Evolutionary conservation across 257 asterid genomes (phyloP).

Genomic region (Solanum chiquidenum): DNA sequence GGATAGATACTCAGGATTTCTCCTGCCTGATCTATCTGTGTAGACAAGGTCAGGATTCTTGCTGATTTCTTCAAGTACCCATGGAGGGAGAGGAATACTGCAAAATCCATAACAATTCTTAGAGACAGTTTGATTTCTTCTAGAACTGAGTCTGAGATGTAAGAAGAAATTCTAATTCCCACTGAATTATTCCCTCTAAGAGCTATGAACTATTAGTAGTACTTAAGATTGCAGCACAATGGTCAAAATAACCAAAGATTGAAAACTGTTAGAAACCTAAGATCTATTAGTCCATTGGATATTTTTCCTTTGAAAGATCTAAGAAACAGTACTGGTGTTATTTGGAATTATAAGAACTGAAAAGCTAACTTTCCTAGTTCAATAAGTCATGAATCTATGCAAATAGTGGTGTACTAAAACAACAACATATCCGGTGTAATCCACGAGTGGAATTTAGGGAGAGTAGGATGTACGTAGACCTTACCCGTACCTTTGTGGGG

Average conservation of each 20-base stretch:
- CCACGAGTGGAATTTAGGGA: not conserved
- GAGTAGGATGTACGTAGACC: not conserved
- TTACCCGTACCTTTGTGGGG: not conserved
- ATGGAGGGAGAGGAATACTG: conserved; percentile 90
- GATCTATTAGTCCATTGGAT: not conserved
- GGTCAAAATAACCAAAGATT: not conserved
- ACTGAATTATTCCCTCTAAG: not conserved
- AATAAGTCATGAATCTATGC: not conserved
- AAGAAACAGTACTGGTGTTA: not conserved
- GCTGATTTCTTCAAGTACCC: conserved; percentile 96
- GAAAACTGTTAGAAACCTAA: not conserved
- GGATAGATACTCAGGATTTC: conserved; percentile 86
- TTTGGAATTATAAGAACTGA: not conserved
- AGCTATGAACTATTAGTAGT: not conserved
- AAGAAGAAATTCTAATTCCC: not conserved
- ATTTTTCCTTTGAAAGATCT: not conserved
- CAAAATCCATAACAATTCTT: conserved; percentile 4
- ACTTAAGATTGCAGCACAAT: not conserved
- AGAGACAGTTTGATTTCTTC: not conserved
- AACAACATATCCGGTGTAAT: not conserved
- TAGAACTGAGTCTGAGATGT: not conserved
- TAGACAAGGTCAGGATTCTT: conserved; percentile 79
- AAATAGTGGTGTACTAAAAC: not conserved
- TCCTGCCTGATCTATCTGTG: conserved; percentile 76
- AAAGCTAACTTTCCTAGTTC: not conserved